These are phyloP conservation scores for Pythium angustatum DNA, from an alignment of 352 stramenopile genomes.

Conservation along the genomic window DNA sequence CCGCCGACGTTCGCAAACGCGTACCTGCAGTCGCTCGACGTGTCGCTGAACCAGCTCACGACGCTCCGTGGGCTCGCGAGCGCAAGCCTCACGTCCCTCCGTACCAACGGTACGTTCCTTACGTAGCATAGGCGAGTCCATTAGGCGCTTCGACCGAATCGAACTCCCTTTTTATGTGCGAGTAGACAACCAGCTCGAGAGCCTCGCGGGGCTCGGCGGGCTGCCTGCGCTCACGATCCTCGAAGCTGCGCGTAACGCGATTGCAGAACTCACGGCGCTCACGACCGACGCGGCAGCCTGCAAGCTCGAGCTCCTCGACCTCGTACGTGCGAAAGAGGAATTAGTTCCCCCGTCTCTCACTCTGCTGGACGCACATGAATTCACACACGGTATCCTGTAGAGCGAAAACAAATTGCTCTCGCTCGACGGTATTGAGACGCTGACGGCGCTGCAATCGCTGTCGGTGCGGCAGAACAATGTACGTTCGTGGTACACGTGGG, in stretches of 20 bases:
- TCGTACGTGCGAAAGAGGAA: too few relatives aligned
- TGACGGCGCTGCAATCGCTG: slow-evolving; percentile 46
- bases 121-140: too few relatives aligned
- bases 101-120: slow-evolving; percentile 49
- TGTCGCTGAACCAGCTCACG: slow-evolving; percentile 71
- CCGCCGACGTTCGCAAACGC: slow-evolving; percentile 45
- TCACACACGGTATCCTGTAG: too few relatives aligned
- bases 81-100: slow-evolving; percentile 50
- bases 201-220: slow-evolving; percentile 44
- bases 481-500: neutral
- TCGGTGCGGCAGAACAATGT: slow-evolving; percentile 68
- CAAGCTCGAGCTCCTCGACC: slow-evolving; percentile 53
- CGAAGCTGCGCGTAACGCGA: slow-evolving; percentile 54
- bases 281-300: slow-evolving; percentile 29
- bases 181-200: slow-evolving; percentile 49
- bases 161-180: neutral
- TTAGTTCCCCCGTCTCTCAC: too few relatives aligned
- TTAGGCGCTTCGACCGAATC: neutral
- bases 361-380: too few relatives aligned
- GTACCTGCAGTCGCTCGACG: slow-evolving; percentile 65
- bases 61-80: slow-evolving; percentile 55
- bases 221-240: slow-evolving; percentile 53
- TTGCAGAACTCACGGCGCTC: slow-evolving; percentile 48
- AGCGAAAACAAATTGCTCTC: slow-evolving; percentile 70
- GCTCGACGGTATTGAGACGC: slow-evolving; percentile 52